Conservation (phyloP, 495 filamentous ascomycete genomes). For the Daldinia caldariorum region DNA sequence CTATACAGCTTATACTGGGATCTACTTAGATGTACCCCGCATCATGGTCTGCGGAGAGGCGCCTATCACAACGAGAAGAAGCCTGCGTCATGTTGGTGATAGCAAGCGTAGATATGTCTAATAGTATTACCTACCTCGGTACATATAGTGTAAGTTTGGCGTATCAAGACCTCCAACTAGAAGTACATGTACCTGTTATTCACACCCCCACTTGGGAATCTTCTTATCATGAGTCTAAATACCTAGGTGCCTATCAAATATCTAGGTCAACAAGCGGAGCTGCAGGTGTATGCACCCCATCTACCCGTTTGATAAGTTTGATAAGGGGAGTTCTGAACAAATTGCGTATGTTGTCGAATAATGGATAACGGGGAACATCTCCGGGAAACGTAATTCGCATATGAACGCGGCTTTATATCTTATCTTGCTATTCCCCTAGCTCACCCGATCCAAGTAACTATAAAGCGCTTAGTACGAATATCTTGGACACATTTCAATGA, state of each 20-base stretch:
- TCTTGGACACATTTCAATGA: constrained; percentile 7
- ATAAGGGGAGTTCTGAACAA: constrained; percentile 26
- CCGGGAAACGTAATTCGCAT: constrained; percentile 22
- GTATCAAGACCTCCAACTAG: constrained; percentile 12
- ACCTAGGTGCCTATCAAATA: constrained; percentile 16
- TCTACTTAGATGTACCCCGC: constrained; percentile 27
- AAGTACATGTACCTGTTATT: not conserved
- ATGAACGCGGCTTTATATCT: not conserved
- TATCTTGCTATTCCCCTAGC: constrained; percentile 21
- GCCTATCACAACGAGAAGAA: constrained; percentile 22
- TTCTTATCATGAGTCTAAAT: constrained; percentile 37
- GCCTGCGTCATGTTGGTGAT: constrained; percentile 25
- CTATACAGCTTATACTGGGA: constrained; percentile 9
- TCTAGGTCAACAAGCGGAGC: constrained; percentile 7
- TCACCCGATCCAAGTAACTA: constrained; percentile 8
- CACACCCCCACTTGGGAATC: constrained; percentile 24
- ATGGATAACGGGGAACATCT: not conserved
- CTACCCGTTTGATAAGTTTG: too few relatives aligned
- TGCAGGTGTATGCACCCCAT: constrained; percentile 16
- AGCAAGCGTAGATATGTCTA: not conserved
- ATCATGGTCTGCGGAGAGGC: constrained; percentile 24
- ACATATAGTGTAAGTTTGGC: constrained; percentile 13
- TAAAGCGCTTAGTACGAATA: not conserved
- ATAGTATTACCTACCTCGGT: constrained; percentile 7
- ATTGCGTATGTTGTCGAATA: not conserved